Evolutionary conservation across 495 filamentous ascomycete genomes (phyloP), one percentile per base, ranked within the genome.

Genomic region (Xylaria bambusicola): DNA sequence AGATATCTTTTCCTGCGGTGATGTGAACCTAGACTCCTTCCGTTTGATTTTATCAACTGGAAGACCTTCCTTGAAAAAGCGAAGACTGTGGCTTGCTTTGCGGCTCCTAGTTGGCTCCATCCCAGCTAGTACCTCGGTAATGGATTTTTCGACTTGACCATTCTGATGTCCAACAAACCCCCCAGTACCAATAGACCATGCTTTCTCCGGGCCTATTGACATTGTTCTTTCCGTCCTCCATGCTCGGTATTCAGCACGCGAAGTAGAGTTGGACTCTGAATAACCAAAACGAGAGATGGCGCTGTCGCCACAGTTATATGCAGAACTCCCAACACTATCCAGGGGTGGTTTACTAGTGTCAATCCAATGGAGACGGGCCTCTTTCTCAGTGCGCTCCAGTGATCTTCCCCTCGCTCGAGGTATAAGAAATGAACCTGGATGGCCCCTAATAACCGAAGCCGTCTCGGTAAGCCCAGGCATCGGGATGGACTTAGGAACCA

Each of bases 21-120:
- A 56, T 2, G 58, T 57, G 12, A 62, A 44, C 7, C 70, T 73
- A 2, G 71, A 63, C 3, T 80, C 77, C 52, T 71, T 78, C 49
- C 71, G 72, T 60, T 77, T 77, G 20, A 61, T 58, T 63, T 78
- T 80, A 42, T 84, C 77, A 36, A 80, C 77, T 23, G 91, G 81
- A 20, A 83, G 88, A 58, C 92, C 94, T 67, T 97, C 91, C 70
- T 91, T 94, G 80, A 98, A 98, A 51, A 97, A 81, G 3, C 94
- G 85, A 45, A 98, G 73, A 66, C 89, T 91, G 71, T 98, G 93
- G 69, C 91, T 96, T 45, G 93, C 88, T 75, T 98, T 98, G 58
- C 94, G 86, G 73, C 92, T 97, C 61, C 94, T 86, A 69, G 91
- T 88, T 26, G 82, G 87, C 67, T 97, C 93, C 36, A 82, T 78